phyloP scores from a whole-genome alignment of 257 asterid species.

The Cordia subcordata region DNA sequence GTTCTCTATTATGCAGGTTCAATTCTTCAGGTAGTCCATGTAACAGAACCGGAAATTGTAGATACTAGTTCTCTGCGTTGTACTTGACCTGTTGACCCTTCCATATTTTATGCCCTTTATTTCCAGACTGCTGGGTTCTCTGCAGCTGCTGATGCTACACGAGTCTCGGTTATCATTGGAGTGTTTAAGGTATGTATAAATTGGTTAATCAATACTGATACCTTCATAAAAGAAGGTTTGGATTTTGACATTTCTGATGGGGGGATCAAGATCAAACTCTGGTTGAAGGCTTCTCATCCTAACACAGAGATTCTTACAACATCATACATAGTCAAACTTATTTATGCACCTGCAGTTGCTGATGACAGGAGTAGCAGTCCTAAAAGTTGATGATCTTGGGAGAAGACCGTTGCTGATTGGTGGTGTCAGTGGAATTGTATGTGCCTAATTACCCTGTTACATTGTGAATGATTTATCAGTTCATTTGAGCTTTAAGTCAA shows the following conservation, averaged over 20 bases:
- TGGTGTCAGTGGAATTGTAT: slow-evolving; percentile 87
- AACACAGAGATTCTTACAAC: background rate
- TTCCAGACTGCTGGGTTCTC: slow-evolving; percentile 88
- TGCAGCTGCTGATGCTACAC: slow-evolving; percentile 95
- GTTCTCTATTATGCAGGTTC: slow-evolving; percentile 95
- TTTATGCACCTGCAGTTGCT: slow-evolving; percentile 48
- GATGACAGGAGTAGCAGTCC: slow-evolving; percentile 93
- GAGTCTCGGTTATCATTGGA: slow-evolving; percentile 84
- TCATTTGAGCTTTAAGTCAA: background rate
- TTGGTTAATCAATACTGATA: background rate
- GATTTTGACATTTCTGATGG: background rate
- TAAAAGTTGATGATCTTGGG: slow-evolving; percentile 94
- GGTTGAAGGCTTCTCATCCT: too few relatives aligned
- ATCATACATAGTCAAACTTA: background rate
- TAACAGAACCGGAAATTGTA: background rate
- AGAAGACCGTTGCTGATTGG: slow-evolving; percentile 86
- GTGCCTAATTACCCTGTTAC: slow-evolving; percentile 13
- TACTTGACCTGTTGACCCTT: slow-evolving; percentile 8
- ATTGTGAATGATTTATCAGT: slow-evolving; percentile 3
- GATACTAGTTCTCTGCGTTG: slow-evolving; percentile 3
- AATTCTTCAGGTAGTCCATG: slow-evolving; percentile 79
- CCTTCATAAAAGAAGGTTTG: background rate
- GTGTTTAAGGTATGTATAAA: slow-evolving; percentile 68
- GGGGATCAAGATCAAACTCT: too few relatives aligned
- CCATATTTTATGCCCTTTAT: slow-evolving; percentile 8